These are phyloP conservation scores for Cryphonectria japonica DNA, from an alignment of 2,329 filamentous ascomycete genomes.

Conservation along the genomic window DNA sequence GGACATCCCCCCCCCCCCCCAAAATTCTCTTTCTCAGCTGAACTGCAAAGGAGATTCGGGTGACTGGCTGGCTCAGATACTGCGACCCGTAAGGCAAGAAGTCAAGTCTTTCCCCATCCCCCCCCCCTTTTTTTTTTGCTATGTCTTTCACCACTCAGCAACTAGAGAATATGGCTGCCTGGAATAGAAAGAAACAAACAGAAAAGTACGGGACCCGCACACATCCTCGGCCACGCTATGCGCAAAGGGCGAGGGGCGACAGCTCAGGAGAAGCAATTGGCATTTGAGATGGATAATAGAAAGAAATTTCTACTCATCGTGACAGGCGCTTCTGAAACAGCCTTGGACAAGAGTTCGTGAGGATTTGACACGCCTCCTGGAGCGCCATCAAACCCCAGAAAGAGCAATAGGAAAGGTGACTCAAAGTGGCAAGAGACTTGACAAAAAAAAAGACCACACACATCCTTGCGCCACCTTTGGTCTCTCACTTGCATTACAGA, in stretches of 20 bases:
- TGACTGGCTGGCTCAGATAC: background rate
- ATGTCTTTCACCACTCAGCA: constrained; percentile 8
- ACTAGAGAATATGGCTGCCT: constrained; percentile 7
- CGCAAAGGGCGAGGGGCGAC: background rate
- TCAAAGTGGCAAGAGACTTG: background rate
- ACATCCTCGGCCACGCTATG: background rate
- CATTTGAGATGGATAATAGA: background rate
- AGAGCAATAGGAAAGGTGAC: too few species aligned
- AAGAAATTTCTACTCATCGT: too few species aligned
- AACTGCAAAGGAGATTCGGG: background rate
- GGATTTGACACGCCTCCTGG: background rate
- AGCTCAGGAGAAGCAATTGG: background rate
- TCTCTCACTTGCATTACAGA: background rate
- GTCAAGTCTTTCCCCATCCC: background rate
- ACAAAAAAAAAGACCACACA: background rate
- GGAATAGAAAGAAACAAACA: background rate
- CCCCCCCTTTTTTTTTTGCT: background rate
- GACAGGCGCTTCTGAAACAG: too few species aligned
- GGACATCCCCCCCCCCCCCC: too few species aligned
- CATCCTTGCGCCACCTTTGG: background rate
- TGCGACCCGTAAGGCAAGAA: background rate
- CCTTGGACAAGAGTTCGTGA: background rate
- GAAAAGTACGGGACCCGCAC: background rate
- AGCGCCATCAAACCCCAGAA: too few species aligned
- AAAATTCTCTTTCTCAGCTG: background rate